phyloP scores from a whole-genome alignment of 352 stramenopile genomes.

The Phytophthora macrochlamydospora region DNA sequence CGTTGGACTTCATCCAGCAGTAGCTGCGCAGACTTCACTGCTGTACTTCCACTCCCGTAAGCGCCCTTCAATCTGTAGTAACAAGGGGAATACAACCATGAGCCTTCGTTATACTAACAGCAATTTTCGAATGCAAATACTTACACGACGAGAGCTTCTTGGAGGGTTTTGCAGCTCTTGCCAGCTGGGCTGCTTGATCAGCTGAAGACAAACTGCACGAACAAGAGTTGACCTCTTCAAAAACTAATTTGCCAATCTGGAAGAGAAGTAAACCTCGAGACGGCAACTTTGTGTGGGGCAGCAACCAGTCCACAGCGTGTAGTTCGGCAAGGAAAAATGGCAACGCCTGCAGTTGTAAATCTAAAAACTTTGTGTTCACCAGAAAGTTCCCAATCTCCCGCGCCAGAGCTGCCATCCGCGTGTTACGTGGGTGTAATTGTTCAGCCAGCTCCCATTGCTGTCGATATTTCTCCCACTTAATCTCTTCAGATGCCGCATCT shows the following conservation, averaged over 20 bases:
- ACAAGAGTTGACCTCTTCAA: slow-evolving; percentile 14
- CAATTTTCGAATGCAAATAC: slow-evolving; percentile 2
- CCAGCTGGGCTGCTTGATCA: slow-evolving; percentile 11
- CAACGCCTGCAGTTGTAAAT: slow-evolving; percentile 19
- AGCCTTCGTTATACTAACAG: neutral
- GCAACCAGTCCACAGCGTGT: slow-evolving; percentile 43
- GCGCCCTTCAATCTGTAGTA: slow-evolving; percentile 25
- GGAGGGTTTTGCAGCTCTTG: slow-evolving; percentile 34
- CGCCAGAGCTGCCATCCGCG: slow-evolving; percentile 31
- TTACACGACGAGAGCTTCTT: slow-evolving; percentile 44
- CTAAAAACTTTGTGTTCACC: slow-evolving; percentile 8
- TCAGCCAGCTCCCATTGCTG: slow-evolving; percentile 27
- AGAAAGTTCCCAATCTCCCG: slow-evolving; percentile 51
- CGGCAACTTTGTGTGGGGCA: slow-evolving; percentile 42
- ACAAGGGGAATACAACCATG: slow-evolving; percentile 2
- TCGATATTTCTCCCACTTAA: slow-evolving; percentile 37
- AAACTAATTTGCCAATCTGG: slow-evolving; percentile 49
- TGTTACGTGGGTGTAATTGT: slow-evolving; percentile 36
- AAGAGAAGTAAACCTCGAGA: slow-evolving; percentile 49
- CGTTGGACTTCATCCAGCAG: slow-evolving; percentile 37
- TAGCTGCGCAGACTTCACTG: slow-evolving; percentile 22
- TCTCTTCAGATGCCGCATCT: slow-evolving; percentile 7
- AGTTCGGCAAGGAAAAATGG: slow-evolving; percentile 39
- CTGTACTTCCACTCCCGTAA: slow-evolving; percentile 30
- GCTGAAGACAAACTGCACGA: neutral